These are phyloP conservation scores for Pugionium dolabratum DNA, from an alignment of 345 rosid genomes.

Conservation along the genomic window DNA sequence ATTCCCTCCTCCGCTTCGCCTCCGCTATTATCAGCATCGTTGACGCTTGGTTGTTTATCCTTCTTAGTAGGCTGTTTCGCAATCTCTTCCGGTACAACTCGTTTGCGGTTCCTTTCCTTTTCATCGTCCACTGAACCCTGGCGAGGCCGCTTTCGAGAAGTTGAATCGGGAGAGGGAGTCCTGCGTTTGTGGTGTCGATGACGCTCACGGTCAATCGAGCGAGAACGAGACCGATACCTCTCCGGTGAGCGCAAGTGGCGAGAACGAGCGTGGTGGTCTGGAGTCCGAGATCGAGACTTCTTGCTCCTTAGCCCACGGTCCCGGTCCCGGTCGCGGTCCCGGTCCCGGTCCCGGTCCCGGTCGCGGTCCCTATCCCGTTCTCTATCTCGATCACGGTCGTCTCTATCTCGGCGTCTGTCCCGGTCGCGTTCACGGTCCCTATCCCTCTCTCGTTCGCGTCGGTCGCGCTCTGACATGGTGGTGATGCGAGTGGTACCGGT, in stretches of 20 bases:
- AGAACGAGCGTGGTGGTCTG: constrained; percentile 62
- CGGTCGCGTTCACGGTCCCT: constrained; percentile 52
- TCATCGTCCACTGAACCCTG: constrained; percentile 48
- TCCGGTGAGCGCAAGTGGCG: constrained; percentile 59
- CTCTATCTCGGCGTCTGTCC: constrained; percentile 53
- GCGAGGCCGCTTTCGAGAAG: constrained; percentile 49
- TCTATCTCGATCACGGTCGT: constrained; percentile 51
- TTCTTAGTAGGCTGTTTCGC: constrained; percentile 55
- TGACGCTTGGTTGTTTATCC: constrained; percentile 21
- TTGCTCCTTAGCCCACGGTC: constrained; percentile 47
- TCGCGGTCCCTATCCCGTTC: constrained; percentile 42
- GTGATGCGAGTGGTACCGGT: constrained; percentile 25
- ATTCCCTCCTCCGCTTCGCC: constrained; percentile 38
- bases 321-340: constrained; percentile 44
- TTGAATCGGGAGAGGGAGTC: constrained; percentile 59
- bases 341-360: constrained; percentile 52
- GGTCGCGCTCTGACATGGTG: constrained; percentile 47
- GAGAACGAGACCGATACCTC: constrained; percentile 53
- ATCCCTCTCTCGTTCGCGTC: constrained; percentile 47
- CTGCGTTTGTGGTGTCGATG: constrained; percentile 58
- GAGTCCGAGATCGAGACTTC: constrained; percentile 73
- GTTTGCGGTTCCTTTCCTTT: constrained; percentile 50
- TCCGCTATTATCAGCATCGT: constrained; percentile 29
- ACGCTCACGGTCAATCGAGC: constrained; percentile 54
- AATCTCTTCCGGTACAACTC: constrained; percentile 57